A percentile compares a stretch with the other conserved stretches of the same genome.
These are phyloP conservation scores for Obba rivulosa DNA, from an alignment of 768 basidiomycete genomes.

Conservation along the genomic window DNA sequence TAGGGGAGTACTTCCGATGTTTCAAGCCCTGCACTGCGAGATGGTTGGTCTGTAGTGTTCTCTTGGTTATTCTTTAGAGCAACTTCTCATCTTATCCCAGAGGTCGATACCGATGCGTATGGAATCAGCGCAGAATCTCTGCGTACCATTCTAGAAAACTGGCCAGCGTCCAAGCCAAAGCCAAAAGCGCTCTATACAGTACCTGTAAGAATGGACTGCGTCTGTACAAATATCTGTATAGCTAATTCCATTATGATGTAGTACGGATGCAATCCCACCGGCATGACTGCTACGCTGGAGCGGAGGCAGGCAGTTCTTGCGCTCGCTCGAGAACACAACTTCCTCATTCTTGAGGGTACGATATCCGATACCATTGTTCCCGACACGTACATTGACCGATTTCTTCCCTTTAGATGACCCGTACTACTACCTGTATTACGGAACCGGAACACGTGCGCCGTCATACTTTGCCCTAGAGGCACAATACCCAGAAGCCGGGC, in stretches of 20 bases:
- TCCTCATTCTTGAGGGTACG: conserved; percentile 84
- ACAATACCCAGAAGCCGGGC: conserved; percentile 58
- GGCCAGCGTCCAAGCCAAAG: conserved; percentile 69
- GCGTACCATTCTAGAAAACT: conserved; percentile 61
- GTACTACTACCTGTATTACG: conserved; percentile 76
- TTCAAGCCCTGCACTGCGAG: conserved; percentile 49
- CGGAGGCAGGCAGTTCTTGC: conserved; percentile 69
- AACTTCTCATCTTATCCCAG: conserved; percentile 31
- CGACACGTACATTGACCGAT: too few species aligned
- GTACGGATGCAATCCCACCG: conserved; percentile 89
- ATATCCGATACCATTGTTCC: too few species aligned
- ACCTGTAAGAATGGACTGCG: conserved; percentile 38
- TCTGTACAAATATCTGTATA: conserved; percentile 4
- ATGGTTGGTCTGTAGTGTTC: conserved; percentile 44
- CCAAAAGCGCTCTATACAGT: conserved; percentile 84
- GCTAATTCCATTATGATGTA: conserved; percentile 23
- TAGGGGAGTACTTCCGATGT: conserved; percentile 68
- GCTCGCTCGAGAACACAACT: conserved; percentile 70
- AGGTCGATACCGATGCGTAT: conserved; percentile 72
- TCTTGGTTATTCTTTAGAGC: background rate
- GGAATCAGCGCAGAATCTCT: conserved; percentile 65
- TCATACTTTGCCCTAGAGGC: conserved; percentile 83
- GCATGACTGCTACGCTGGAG: conserved; percentile 66
- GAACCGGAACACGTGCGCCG: conserved; percentile 52
- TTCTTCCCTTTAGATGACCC: conserved; percentile 68